These are phyloP conservation scores for Helotiales sp. DNA, from an alignment of 2,329 filamentous ascomycete species.

Conservation along the genomic window DNA sequence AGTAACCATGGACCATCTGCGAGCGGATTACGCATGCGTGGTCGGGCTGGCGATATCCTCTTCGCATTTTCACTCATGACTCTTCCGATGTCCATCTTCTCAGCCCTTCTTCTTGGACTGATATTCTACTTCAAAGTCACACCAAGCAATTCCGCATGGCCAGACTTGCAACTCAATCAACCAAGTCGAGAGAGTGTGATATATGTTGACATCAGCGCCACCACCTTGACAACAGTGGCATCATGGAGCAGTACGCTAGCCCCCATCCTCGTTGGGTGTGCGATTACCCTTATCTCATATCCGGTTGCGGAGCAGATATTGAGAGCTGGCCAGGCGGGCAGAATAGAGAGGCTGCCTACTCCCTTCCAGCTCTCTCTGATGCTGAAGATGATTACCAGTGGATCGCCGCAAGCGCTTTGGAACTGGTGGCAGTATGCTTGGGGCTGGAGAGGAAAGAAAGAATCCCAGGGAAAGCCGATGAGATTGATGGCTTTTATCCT, in stretches of 20 bases:
- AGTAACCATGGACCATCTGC: neutral
- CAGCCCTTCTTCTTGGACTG: neutral
- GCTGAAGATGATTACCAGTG: conserved; percentile 4
- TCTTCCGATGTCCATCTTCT: neutral
- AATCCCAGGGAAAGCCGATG: conserved; percentile 3
- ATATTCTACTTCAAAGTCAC: conserved; percentile 1
- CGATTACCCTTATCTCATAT: neutral
- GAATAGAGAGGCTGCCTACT: neutral
- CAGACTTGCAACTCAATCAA: neutral
- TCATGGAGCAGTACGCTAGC: conserved; percentile 3
- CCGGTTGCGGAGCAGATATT: conserved; percentile 1
- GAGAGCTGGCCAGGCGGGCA: neutral
- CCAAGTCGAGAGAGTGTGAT: neutral
- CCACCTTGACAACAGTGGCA: neutral
- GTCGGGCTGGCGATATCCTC: neutral
- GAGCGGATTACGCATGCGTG: neutral
- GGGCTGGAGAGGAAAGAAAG: conserved; percentile 1
- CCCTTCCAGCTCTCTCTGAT: neutral
- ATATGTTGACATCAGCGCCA: conserved; percentile 4
- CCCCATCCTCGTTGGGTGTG: neutral
- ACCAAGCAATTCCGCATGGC: neutral
- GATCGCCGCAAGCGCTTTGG: neutral
- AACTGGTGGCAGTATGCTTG: conserved; percentile 3
- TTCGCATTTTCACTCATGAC: conserved; percentile 9
- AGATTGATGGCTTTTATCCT: neutral